These are phyloP conservation scores for Colletotrichum somersetense DNA, from an alignment of 2,329 filamentous ascomycete genomes.

Conservation along the genomic window DNA sequence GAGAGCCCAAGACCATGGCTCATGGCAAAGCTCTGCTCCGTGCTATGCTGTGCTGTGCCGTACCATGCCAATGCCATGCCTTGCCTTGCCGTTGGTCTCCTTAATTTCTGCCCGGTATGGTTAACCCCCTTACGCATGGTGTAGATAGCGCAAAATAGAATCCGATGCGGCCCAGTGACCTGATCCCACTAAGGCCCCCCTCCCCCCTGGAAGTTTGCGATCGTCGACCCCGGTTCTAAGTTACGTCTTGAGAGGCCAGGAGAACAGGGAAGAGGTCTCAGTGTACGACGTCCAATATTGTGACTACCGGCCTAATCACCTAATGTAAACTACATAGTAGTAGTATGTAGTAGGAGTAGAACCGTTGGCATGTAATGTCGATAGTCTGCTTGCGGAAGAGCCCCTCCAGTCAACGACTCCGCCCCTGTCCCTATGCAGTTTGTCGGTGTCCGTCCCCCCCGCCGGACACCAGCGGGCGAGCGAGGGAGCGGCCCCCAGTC, in stretches of 20 bases:
- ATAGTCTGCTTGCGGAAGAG: neutral
- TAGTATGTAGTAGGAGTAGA: neutral
- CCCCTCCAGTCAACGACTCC: neutral
- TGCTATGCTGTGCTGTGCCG: neutral
- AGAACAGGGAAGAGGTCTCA: neutral
- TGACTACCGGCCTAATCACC: neutral
- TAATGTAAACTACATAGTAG: too few relatives aligned
- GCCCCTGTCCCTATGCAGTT: neutral
- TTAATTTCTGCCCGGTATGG: neutral
- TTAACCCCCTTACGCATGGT: neutral
- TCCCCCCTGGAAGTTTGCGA: neutral
- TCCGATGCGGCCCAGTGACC: neutral
- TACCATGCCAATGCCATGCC: neutral
- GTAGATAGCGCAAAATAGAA: conserved; percentile 6
- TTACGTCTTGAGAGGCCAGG: conserved; percentile 1
- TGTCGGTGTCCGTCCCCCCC: neutral
- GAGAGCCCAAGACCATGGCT: neutral
- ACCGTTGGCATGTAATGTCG: conserved; percentile 5
- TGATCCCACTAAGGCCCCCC: too few relatives aligned
- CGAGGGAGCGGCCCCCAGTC: neutral
- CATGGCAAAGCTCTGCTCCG: conserved; percentile 1
- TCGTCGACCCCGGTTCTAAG: conserved; percentile 3
- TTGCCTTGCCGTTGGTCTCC: neutral
- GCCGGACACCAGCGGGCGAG: conserved; percentile 3
- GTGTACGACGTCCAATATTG: too few relatives aligned